These are phyloP conservation scores for Xerocomus minutiporus DNA, from an alignment of 1,284 basidiomycete genomes.

Conservation along the genomic window DNA sequence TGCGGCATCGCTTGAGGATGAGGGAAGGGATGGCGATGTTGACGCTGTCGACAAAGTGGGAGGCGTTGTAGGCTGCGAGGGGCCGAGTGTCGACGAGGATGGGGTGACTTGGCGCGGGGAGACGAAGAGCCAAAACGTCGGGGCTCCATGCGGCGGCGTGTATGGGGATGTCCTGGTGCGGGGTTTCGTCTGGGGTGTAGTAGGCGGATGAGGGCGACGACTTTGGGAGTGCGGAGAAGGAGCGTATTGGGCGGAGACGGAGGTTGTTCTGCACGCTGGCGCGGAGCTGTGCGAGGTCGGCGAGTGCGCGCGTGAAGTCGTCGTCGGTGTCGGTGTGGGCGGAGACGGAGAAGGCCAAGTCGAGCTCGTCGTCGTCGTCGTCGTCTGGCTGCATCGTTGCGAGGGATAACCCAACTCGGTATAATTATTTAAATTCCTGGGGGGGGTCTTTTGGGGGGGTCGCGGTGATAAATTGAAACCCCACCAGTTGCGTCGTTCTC, in stretches of 20 bases:
- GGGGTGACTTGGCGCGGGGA: constrained; percentile 50
- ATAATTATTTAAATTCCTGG: constrained; percentile 2
- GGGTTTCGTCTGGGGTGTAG: constrained; percentile 52
- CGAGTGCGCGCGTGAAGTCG: constrained; percentile 62
- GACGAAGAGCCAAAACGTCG: constrained; percentile 45
- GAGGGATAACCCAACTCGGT: not conserved
- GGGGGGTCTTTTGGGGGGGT: not conserved
- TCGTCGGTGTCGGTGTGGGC: constrained; percentile 34
- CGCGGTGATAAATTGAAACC: constrained; percentile 29
- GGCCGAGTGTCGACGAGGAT: constrained; percentile 79
- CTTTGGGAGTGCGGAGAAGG: constrained; percentile 45
- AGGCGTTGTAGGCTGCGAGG: constrained; percentile 55
- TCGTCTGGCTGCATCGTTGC: constrained; percentile 20
- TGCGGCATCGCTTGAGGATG: constrained; percentile 78
- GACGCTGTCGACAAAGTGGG: constrained; percentile 63
- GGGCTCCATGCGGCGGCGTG: constrained; percentile 38
- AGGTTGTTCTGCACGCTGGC: constrained; percentile 69
- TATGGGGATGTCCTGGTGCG: constrained; percentile 12
- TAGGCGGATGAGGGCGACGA: constrained; percentile 39
- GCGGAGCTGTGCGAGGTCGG: constrained; percentile 61
- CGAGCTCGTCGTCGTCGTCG: constrained; percentile 27
- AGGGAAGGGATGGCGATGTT: constrained; percentile 83
- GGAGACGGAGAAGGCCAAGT: constrained; percentile 29
- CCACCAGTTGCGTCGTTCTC: constrained; percentile 8
- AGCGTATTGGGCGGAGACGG: constrained; percentile 67